These are phyloP conservation scores for Arachis stenosperma DNA, from an alignment of 306 rosid species.

Conservation along the genomic window DNA sequence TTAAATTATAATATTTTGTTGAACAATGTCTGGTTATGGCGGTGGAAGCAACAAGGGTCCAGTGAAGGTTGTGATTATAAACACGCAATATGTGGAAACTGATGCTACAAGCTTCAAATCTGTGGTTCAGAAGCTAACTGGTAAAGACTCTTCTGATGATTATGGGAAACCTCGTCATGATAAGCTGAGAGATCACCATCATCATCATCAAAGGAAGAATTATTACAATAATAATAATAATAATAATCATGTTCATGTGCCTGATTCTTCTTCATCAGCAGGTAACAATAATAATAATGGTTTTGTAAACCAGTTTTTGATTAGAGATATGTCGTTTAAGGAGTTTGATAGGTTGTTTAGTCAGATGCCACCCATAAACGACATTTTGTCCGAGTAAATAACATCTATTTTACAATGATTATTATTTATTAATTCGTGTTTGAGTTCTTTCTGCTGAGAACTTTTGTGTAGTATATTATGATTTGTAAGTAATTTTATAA, in stretches of 20 bases:
- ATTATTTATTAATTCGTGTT: too few species aligned
- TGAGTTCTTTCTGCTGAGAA: too few species aligned
- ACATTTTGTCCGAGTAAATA: not conserved
- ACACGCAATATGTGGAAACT: slow-evolving; percentile 73
- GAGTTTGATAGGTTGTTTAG: slow-evolving; percentile 63
- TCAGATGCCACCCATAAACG: slow-evolving; percentile 54
- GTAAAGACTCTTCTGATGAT: slow-evolving; percentile 50
- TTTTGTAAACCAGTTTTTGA: slow-evolving; percentile 32
- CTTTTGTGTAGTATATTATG: too few species aligned
- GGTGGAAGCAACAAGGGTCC: slow-evolving; percentile 29
- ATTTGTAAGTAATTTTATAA: too few species aligned
- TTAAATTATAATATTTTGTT: not conserved
- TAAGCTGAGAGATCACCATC: too few species aligned
- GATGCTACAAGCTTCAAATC: slow-evolving; percentile 73
- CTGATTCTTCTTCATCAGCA: not conserved
- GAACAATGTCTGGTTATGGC: slow-evolving; percentile 33
- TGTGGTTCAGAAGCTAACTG: slow-evolving; percentile 79
- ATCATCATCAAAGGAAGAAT: too few species aligned
- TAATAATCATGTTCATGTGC: not conserved
- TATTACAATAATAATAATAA: too few species aligned
- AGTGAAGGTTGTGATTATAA: slow-evolving; percentile 71
- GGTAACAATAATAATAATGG: not conserved
- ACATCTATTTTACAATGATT: too few species aligned
- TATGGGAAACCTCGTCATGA: too few species aligned
- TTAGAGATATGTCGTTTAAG: slow-evolving; percentile 62